Conservation (phyloP, 768 basidiomycete species). For the Boletus rubropictus region DNA sequence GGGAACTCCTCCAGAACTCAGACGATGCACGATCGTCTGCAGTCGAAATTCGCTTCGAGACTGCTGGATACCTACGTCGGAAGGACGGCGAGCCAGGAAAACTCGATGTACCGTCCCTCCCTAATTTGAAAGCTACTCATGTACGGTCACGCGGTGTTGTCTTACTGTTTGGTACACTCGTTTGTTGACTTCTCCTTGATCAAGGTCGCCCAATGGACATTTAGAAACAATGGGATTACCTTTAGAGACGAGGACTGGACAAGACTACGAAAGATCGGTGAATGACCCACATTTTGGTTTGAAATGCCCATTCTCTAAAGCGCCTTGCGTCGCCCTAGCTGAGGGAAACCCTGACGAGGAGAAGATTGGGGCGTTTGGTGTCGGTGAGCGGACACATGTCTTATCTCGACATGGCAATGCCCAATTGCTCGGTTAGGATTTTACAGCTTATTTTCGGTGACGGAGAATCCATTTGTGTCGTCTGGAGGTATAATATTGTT, state of each 20-base stretch:
- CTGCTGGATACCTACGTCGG: constrained; percentile 41
- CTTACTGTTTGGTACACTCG: too few species aligned
- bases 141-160: constrained; percentile 27
- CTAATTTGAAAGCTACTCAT: constrained; percentile 59
- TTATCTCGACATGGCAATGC: neutral
- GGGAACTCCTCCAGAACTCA: constrained; percentile 93
- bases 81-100: constrained; percentile 5
- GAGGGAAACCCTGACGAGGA: constrained; percentile 25
- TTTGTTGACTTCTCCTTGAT: neutral
- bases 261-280: constrained; percentile 16
- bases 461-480: constrained; percentile 76
- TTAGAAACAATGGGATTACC: neutral
- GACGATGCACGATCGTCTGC: constrained; percentile 78
- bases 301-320: neutral
- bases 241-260: constrained; percentile 8
- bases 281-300: neutral
- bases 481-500: constrained; percentile 59
- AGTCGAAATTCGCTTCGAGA: constrained; percentile 79
- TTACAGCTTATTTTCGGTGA: constrained; percentile 77
- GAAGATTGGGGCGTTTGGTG: constrained; percentile 25
- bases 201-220: neutral
- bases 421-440: constrained; percentile 40
- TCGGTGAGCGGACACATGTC: constrained; percentile 9
- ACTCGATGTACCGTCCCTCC: constrained; percentile 31
- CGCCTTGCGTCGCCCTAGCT: neutral